A percentile compares a stretch with the other conserved stretches of the same genome.
Conservation (phyloP, 139 green algal genomes). For the Pleodorina starrii region DNA sequence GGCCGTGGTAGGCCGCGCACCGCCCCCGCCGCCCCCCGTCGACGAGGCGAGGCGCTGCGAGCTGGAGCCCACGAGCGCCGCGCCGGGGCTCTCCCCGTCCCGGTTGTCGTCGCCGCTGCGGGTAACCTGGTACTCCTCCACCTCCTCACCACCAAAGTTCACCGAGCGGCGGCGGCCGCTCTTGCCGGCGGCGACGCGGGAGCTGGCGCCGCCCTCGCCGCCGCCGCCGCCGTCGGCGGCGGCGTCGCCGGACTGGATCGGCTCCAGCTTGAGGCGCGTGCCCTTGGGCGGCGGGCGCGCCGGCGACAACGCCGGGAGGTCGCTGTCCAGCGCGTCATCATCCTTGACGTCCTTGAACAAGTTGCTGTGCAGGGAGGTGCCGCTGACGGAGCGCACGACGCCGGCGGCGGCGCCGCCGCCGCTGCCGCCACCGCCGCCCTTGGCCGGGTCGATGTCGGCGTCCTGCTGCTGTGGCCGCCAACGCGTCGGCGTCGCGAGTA, state of each 20-base stretch:
- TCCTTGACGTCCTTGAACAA: constrained; percentile 35
- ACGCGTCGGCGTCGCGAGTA: not conserved
- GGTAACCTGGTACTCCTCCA: constrained; percentile 26
- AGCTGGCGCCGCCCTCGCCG: not conserved
- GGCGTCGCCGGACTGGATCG: not conserved
- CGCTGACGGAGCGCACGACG: constrained; percentile 38
- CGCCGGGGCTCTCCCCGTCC: not conserved
- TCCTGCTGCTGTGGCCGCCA: not conserved
- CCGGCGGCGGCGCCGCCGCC: not conserved
- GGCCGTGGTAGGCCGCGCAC: not conserved
- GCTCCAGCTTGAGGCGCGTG: not conserved
- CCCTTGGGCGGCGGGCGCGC: too few species aligned
- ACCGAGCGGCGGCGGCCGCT: not conserved
- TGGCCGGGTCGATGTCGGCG: constrained; percentile 1
- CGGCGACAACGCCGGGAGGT: not conserved
- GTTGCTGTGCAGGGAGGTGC: constrained; percentile 41
- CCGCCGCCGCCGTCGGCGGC: not conserved
- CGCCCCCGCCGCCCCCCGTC: not conserved
- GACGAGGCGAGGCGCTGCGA: not conserved
- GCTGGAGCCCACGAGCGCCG: not conserved
- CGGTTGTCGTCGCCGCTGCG: not conserved
- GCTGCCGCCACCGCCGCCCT: not conserved
- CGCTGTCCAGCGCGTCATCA: not conserved
- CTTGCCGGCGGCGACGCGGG: not conserved
- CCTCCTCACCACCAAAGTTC: constrained; percentile 23